Conservation (phyloP, 2,329 filamentous ascomycete genomes). For the Huntiella omanensis region DNA sequence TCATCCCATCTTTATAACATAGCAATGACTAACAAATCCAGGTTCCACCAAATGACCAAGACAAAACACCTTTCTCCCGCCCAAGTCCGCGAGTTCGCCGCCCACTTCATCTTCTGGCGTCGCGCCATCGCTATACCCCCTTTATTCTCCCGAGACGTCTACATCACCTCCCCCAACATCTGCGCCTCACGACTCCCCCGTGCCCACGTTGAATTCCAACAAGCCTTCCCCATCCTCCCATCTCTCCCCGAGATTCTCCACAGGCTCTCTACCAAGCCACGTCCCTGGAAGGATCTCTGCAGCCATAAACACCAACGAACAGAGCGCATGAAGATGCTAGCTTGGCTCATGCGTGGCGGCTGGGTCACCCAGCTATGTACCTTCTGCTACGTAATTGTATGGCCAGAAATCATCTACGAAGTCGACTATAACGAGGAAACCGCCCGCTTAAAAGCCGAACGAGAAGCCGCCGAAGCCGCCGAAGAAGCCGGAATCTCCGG, state of each 20-base stretch:
- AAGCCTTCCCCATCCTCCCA: conserved; percentile 66
- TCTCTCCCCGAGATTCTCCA: conserved; percentile 75
- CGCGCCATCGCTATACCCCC: conserved; percentile 82
- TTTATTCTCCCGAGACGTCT: conserved; percentile 73
- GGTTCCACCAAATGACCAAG: conserved; percentile 50
- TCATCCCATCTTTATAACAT: not conserved
- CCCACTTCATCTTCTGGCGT: conserved; percentile 91
- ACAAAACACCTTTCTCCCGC: conserved; percentile 54
- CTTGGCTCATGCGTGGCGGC: conserved; percentile 79
- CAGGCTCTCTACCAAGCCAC: conserved; percentile 58
- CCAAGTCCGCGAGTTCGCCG: conserved; percentile 72
- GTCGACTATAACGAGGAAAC: conserved; percentile 54
- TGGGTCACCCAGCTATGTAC: conserved; percentile 90
- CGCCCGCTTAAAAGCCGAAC: conserved; percentile 32
- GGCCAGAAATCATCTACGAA: conserved; percentile 63
- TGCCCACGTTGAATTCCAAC: conserved; percentile 54
- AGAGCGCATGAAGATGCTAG: conserved; percentile 76
- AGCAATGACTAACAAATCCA: conserved; percentile 13
- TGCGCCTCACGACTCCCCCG: conserved; percentile 52
- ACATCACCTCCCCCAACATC: conserved; percentile 81
- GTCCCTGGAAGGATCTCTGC: conserved; percentile 66
- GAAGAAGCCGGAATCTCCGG: conserved; percentile 13
- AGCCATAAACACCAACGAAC: conserved; percentile 62
- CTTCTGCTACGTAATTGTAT: conserved; percentile 74
- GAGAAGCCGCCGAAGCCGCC: conserved; percentile 6